Conservation (phyloP, 345 rosid genomes). For the Eucalyptus melliodora region DNA sequence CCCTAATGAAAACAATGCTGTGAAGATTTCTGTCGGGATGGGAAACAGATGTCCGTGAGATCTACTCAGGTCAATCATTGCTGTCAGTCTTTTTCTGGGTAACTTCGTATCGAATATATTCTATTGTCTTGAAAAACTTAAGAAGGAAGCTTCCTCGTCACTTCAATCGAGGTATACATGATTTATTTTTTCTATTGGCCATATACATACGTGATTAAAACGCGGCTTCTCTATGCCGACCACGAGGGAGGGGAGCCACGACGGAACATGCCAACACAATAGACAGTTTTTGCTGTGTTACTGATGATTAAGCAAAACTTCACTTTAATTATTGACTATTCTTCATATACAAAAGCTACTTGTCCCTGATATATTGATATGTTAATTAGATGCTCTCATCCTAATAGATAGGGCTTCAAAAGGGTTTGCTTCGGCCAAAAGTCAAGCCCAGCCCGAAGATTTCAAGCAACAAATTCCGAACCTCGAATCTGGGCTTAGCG, state of each 20-base stretch:
- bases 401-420: not conserved
- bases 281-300: no score
- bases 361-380: not conserved
- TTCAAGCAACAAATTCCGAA: not conserved
- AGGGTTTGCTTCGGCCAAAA: fast-evolving
- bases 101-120: fast-evolving
- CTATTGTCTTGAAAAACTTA: not conserved
- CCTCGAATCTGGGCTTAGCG: not conserved
- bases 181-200: not conserved
- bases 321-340: not conserved
- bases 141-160: not conserved
- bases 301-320: no score
- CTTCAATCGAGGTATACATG: not conserved
- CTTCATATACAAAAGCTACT: not conserved
- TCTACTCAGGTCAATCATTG: not conserved
- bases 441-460: not conserved
- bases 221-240: not conserved
- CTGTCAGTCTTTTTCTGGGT: not conserved
- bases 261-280: not conserved
- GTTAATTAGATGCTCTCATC: no score
- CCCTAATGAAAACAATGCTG: not conserved
- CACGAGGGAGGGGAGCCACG: not conserved
- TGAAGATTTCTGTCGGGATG: not conserved
- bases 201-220: not conserved
- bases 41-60: not conserved